These are phyloP conservation scores for Thielaviopsis euricoi DNA, from an alignment of 2,329 filamentous ascomycete species.

Conservation along the genomic window DNA sequence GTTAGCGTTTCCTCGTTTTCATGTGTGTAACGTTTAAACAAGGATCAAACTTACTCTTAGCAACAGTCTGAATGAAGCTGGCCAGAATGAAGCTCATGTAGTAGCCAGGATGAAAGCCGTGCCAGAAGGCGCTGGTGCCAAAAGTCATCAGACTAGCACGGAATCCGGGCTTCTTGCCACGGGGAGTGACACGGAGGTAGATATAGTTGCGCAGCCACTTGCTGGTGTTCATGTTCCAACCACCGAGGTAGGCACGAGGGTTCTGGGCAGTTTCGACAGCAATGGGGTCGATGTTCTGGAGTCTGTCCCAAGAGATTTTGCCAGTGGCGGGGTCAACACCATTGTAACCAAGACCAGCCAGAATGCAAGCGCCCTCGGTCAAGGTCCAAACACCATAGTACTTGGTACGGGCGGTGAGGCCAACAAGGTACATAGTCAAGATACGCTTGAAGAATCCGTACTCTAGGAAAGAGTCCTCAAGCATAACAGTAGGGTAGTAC, in stretches of 20 bases:
- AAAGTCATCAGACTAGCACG: constrained; percentile 89
- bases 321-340: constrained; percentile 74
- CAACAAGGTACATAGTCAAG: constrained; percentile 69
- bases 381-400: constrained; percentile 95
- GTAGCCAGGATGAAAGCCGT: constrained; percentile 95
- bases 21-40: not conserved
- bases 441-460: constrained; percentile 57
- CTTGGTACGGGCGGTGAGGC: constrained; percentile 67
- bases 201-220: constrained; percentile 92
- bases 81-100: constrained; percentile 82
- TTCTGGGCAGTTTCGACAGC: constrained; percentile 84
- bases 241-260: constrained; percentile 74
- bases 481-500: constrained; percentile 48
- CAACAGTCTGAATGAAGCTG: constrained; percentile 78
- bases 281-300: constrained; percentile 79
- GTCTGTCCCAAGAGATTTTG: constrained; percentile 70
- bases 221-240: constrained; percentile 99
- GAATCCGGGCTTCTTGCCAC: constrained; percentile 92
- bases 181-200: constrained; percentile 85
- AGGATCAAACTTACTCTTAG: constrained; percentile 52
- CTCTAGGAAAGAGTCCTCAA: constrained; percentile 47
- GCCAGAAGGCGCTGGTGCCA: constrained; percentile 88
- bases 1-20: constrained; percentile 11
- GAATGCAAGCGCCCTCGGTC: constrained; percentile 85
- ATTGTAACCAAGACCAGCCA: constrained; percentile 87